Evolutionary conservation across 352 stramenopile genomes (phyloP), one percentile per base, ranked within the genome.

Genomic region (Pythium sukuiense): DNA sequence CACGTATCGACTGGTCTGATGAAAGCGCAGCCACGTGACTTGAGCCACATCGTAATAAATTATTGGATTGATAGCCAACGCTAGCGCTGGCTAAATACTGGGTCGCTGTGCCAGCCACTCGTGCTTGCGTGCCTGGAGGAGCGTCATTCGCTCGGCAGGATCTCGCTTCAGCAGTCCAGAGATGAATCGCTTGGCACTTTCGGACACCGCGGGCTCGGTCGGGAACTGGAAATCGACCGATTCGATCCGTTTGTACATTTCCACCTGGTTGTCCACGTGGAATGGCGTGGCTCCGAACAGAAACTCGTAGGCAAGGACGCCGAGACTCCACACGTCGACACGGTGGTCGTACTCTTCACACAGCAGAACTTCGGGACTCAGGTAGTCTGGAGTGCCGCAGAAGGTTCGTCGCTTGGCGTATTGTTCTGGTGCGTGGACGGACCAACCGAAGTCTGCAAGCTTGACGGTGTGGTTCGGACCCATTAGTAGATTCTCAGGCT

Each of bases 391-490:
- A 27, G 88, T 96, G 2, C 88, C 88, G 53, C 88, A 96, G 39
- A 94, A 92, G 33, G 88, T 95, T 7, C 76, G 76, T 5, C 87
- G 80, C 50, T 73, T 67, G 33, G 81, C 74, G 60, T 81, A 76
- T 1, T 87, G 76, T n/a, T 80, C 78, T 2, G 81, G 79, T 0
- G 86, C 88, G 61, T 93, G 81, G 6, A 95, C 85, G 2, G 88
- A 92, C 84, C 88, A 93, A 8, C 88, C 88, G 45, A 96, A 96
- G 63, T 96, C 88, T 33, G 88, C 88, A 43, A 96, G 74, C 64
- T 96, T 96, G 49, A 96, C 79, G 6, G 76, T 84, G 57, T 89
- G 74, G 37, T 93, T 88, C 32, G 76, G 70, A 13, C 84, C 87
- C 39, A 96, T 61, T 14, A 96, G 65, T 2, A 96, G 61, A 64